A percentile compares a stretch with the other conserved stretches of the same genome.
phyloP scores from a whole-genome alignment of 257 asterid species.

The Solanum pinnatisectum region DNA sequence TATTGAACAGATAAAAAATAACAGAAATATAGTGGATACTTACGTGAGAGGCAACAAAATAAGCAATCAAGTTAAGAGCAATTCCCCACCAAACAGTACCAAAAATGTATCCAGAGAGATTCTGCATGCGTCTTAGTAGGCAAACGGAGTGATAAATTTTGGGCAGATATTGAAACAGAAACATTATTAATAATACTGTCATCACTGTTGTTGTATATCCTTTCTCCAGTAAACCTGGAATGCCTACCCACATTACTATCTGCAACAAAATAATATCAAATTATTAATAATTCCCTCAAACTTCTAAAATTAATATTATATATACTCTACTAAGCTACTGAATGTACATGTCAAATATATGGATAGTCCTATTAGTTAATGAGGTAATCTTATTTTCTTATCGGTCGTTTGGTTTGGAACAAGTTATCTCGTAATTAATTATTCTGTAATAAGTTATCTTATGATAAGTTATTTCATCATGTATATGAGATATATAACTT shows the following conservation, averaged over 20 bases:
- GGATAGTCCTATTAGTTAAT: neutral
- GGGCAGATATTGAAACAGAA: slow-evolving; percentile 75
- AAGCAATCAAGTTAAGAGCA: slow-evolving; percentile 93
- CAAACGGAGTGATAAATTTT: slow-evolving; percentile 86
- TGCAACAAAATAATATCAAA: slow-evolving; percentile 17
- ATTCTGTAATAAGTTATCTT: no score
- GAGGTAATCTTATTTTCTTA: neutral
- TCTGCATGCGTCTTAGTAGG: slow-evolving; percentile 77
- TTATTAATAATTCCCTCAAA: neutral
- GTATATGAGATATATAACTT: neutral
- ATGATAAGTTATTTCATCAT: neutral
- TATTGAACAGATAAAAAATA: neutral
- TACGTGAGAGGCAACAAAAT: slow-evolving; percentile 94
- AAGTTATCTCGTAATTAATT: neutral
- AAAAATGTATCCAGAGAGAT: slow-evolving; percentile 75
- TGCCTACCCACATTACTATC: slow-evolving; percentile 71
- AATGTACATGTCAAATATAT: neutral
- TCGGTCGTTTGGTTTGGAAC: fast-evolving
- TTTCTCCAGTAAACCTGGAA: slow-evolving; percentile 49
- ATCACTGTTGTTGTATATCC: slow-evolving; percentile 70
- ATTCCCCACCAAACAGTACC: slow-evolving; percentile 99
- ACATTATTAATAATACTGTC: slow-evolving; percentile 58
- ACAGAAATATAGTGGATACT: no score
- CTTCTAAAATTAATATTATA: neutral
- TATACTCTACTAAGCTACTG: neutral